Evolutionary conservation across 805 yeast species (phyloP).

Genomic region (Candida pseudofarinosa): DNA sequence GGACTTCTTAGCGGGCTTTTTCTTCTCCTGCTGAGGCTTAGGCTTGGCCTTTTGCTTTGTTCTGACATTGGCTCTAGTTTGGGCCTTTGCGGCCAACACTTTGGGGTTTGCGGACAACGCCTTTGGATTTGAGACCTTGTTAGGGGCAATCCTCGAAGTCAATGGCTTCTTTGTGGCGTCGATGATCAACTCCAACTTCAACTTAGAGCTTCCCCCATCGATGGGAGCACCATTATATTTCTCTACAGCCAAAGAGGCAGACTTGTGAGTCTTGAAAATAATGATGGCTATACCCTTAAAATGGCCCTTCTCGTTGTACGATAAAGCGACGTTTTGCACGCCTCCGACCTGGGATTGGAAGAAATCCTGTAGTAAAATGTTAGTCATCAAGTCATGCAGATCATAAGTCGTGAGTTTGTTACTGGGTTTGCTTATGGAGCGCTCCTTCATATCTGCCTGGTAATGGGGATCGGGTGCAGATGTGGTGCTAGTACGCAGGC

Average conservation of each 20-base stretch:
- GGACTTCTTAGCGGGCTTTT: slow-evolving; percentile 35
- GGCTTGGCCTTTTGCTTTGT: slow-evolving; percentile 12
- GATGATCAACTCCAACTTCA: slow-evolving; percentile 76
- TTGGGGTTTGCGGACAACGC: slow-evolving; percentile 17
- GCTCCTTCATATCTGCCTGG: neutral
- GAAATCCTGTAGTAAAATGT: slow-evolving; percentile 59
- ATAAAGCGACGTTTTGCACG: slow-evolving; percentile 62
- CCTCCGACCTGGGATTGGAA: slow-evolving; percentile 86
- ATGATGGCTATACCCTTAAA: slow-evolving; percentile 91
- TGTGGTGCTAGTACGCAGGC: no score
- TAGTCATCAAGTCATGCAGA: neutral
- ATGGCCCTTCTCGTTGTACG: slow-evolving; percentile 83
- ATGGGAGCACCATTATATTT: slow-evolving; percentile 91
- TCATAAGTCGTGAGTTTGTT: neutral
- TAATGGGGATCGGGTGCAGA: no score
- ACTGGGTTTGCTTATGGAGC: neutral
- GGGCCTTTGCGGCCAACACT: slow-evolving; percentile 14
- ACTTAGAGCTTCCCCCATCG: slow-evolving; percentile 75
- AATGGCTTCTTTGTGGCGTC: slow-evolving; percentile 80
- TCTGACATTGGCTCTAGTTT: slow-evolving; percentile 10
- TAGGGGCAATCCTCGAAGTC: slow-evolving; percentile 66
- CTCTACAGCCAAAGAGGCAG: slow-evolving; percentile 75
- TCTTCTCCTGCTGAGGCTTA: slow-evolving; percentile 30
- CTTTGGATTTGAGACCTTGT: slow-evolving; percentile 29
- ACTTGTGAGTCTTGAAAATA: slow-evolving; percentile 61